Base-by-base conservation (phyloP, 148 eudicot genomes). In the Fagopyrum esculentum region DNA sequence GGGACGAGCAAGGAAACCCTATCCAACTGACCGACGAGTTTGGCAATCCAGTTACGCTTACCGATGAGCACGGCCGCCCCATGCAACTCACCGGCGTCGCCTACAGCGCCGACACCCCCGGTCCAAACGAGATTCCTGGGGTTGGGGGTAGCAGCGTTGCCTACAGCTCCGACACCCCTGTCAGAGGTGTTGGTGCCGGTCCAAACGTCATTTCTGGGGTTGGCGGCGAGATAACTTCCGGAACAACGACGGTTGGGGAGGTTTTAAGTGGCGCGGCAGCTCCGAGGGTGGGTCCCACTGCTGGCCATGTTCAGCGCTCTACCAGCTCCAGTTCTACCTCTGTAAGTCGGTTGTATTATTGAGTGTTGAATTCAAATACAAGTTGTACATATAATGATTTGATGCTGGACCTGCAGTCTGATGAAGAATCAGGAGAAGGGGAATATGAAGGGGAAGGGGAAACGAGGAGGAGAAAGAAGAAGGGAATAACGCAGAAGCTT, bases 21-120 rank as follows among this genome's bases (percentile, higher is more conserved):
- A 86, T 90, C 29, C 87, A 87, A 56, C 80, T 90, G 35, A 86
- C 95, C 0, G 97, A 90, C 80, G 81, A 88, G 40, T 84, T 52
- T 5, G 97, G 97, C 0, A 80, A 83, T 49, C 97, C 92, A 0
- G 94, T 92, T 55, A 80, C 76, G 77, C 84, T 92, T 1, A 92
- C 92, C 2, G 97, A 92, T 60, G 97, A 92, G 57, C 82, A 81
- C 66, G 97, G 97, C 16, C 80, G 83, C 47, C 97, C 97, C 29
- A 77, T 92, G 77, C 87, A 85, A 17, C 87, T 90, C 4, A 81
- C 75, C 0, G 97, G 97, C 0, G 89, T 92, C 30, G 97, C 91
- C 0, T 80, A 40, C 45, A 52, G 13, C 51, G 56, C 71, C 45
- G 63, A 74, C 66, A 10, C 77, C 29, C 40, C 40, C 40, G 40